Evolutionary conservation across 2,329 filamentous ascomycete species (phyloP).

Genomic region (Incumbomyces lentus): DNA sequence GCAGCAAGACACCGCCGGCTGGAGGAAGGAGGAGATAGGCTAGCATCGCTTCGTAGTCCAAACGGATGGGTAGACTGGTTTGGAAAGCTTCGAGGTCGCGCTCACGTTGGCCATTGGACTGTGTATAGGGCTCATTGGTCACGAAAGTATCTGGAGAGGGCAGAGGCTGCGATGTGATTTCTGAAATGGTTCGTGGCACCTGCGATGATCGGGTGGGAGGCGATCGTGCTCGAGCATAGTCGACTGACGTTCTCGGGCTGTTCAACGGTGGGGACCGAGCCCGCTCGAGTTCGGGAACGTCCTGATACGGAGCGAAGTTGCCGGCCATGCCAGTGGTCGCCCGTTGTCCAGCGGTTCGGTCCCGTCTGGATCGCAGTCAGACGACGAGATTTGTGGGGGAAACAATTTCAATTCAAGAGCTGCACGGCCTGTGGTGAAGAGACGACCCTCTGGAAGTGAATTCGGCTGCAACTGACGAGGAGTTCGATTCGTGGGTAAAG

Average conservation of each 20-base stretch:
- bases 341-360: no score
- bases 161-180: slow-evolving; percentile 26
- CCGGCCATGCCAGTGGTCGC: slow-evolving; percentile 34
- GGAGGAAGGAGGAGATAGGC: slow-evolving; percentile 82
- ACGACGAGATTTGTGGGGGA: no score
- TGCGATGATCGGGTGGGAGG: slow-evolving; percentile 40
- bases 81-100: slow-evolving; percentile 71
- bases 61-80: slow-evolving; percentile 72
- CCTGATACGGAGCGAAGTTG: slow-evolving; percentile 97
- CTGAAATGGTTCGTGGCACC: slow-evolving; percentile 34
- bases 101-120: slow-evolving; percentile 34
- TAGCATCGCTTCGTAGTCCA: slow-evolving; percentile 83
- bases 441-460: no score
- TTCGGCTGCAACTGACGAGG: no score
- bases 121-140: slow-evolving; percentile 19
- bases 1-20: slow-evolving; percentile 68
- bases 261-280: slow-evolving; percentile 56
- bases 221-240: slow-evolving; percentile 44
- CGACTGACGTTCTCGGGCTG: slow-evolving; percentile 30
- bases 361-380: no score
- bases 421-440: no score
- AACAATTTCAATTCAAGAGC: no score
- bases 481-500: no score
- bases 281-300: slow-evolving; percentile 71
- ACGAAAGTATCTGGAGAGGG: slow-evolving; percentile 32